phyloP scores from a whole-genome alignment of 2,329 filamentous ascomycete genomes.

The Dryadomyces sulphureus region DNA sequence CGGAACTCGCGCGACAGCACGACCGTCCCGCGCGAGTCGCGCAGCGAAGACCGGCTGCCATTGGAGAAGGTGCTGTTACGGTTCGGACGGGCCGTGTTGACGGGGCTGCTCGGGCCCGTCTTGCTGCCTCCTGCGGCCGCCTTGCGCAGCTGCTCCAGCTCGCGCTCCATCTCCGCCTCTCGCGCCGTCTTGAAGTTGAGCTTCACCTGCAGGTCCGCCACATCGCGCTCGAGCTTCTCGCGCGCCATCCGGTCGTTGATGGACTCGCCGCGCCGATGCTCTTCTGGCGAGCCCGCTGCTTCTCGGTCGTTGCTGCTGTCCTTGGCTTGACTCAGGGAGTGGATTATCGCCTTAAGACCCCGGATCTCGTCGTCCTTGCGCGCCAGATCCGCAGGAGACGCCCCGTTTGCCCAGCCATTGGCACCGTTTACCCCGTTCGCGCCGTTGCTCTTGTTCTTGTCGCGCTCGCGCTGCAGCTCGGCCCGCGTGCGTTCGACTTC shows the following conservation, averaged over 20 bases:
- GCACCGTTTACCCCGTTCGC: too few relatives aligned
- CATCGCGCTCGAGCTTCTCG: slow-evolving; percentile 65
- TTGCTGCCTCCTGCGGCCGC: slow-evolving; percentile 17
- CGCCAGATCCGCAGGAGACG: slow-evolving; percentile 68
- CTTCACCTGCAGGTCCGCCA: slow-evolving; percentile 60
- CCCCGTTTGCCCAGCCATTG: slow-evolving; percentile 23
- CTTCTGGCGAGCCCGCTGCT: slow-evolving; percentile 7
- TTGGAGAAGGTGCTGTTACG: slow-evolving; percentile 36
- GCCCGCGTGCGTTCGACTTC: slow-evolving; percentile 86
- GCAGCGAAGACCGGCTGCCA: slow-evolving; percentile 39
- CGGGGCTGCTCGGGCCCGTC: neutral
- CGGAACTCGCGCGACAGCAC: slow-evolving; percentile 39
- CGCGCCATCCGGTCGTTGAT: slow-evolving; percentile 41
- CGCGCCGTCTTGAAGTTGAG: slow-evolving; percentile 57
- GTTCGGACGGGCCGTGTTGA: slow-evolving; percentile 18
- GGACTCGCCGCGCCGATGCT: slow-evolving; percentile 33
- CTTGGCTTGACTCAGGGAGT: slow-evolving; percentile 74
- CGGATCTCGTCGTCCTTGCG: slow-evolving; percentile 96
- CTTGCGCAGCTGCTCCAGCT: slow-evolving; percentile 52
- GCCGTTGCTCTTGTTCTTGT: slow-evolving; percentile 39
- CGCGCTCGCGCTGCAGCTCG: slow-evolving; percentile 75
- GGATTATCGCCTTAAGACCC: slow-evolving; percentile 93
- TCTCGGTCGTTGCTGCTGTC: slow-evolving; percentile 16
- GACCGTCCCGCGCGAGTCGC: slow-evolving; percentile 53
- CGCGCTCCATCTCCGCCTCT: slow-evolving; percentile 76